phyloP scores from a whole-genome alignment of 2,329 filamentous ascomycete genomes.

The Diatrype stigma region DNA sequence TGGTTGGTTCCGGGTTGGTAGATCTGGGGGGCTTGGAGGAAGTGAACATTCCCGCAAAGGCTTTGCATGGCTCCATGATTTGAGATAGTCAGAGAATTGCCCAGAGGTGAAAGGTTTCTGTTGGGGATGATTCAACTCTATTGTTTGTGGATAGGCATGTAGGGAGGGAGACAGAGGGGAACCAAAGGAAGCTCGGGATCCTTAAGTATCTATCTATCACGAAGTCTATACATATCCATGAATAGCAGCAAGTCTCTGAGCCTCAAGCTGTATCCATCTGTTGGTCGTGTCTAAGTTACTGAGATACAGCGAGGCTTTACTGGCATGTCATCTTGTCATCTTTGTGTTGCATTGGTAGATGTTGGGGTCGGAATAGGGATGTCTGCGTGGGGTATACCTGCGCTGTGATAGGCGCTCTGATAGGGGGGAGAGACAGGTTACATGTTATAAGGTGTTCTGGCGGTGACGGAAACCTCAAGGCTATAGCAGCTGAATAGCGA shows the following conservation, averaged over 20 bases:
- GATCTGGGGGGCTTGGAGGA: slow-evolving; percentile 7
- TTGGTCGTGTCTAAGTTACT: neutral
- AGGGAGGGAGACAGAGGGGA: neutral
- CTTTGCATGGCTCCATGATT: slow-evolving; percentile 6
- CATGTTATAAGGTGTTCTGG: neutral
- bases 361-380: too few relatives aligned
- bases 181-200: neutral
- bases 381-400: too few relatives aligned
- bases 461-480: neutral
- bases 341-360: neutral
- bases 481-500: neutral
- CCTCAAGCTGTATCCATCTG: neutral
- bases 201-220: neutral
- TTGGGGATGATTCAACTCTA: neutral
- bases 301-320: neutral
- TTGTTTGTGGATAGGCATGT: neutral
- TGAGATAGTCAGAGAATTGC: neutral
- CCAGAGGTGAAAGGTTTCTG: neutral
- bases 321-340: neutral
- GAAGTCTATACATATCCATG: neutral
- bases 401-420: neutral
- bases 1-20: slow-evolving; percentile 1
- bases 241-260: neutral
- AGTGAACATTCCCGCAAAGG: neutral
- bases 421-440: neutral